Evolutionary conservation across 345 rosid genomes (phyloP).

Genomic region (Pseudoturritis turrita): DNA sequence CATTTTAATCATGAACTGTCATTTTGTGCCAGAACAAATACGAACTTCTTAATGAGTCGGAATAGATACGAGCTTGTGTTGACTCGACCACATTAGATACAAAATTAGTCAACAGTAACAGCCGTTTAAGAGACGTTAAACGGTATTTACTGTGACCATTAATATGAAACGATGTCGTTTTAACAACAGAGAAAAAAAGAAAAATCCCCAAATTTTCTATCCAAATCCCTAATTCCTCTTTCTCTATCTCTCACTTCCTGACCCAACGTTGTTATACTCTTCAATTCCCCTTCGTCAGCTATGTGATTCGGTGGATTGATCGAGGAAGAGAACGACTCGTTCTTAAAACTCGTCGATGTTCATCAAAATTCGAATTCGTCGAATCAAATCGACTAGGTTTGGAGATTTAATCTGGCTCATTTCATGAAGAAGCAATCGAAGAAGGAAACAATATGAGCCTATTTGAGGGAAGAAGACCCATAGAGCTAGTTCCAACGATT

Average conservation of each 20-base stretch:
- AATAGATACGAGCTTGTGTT: too few species aligned
- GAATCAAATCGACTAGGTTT: conserved; percentile 25
- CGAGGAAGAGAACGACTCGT: conserved; percentile 64
- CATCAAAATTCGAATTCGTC: conserved; percentile 28
- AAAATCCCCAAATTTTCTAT: too few species aligned
- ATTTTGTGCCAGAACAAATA: too few species aligned
- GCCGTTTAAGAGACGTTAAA: too few species aligned
- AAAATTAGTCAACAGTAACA: too few species aligned
- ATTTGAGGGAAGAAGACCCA: conserved; percentile 72
- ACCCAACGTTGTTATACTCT: conserved; percentile 61
- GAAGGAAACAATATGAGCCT: conserved; percentile 51
- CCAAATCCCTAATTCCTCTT: too few species aligned
- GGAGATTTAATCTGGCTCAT: conserved; percentile 44
- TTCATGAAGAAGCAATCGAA: conserved; percentile 40
- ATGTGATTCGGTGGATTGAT: conserved; percentile 39
- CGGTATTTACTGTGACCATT: too few species aligned
- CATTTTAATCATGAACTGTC: too few species aligned
- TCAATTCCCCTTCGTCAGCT: conserved; percentile 26
- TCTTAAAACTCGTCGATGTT: conserved; percentile 45
- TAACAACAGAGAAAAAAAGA: too few species aligned
- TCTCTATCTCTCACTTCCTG: conserved; percentile 48
- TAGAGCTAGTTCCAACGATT: conserved; percentile 9
- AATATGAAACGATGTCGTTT: too few species aligned
- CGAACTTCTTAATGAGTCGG: too few species aligned
- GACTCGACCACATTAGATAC: too few species aligned